A percentile compares a stretch with the other conserved stretches of the same genome.
Conservation (phyloP, 2,329 filamentous ascomycete species). For the Tolypocladium nubicola region DNA sequence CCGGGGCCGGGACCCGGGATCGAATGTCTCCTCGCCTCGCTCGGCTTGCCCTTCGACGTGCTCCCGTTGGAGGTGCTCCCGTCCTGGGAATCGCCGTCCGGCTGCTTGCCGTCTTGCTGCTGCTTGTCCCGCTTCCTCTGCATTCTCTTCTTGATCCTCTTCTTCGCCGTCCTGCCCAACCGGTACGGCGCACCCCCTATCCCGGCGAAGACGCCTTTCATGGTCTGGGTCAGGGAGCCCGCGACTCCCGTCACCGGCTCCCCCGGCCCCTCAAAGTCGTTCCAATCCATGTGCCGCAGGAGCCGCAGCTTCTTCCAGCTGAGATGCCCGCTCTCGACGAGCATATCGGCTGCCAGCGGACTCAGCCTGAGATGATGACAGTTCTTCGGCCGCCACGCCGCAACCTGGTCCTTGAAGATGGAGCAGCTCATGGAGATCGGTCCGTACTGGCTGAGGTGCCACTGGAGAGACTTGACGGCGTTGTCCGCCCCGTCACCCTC, state of each 20-base stretch:
- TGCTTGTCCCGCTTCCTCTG: slow-evolving; percentile 39
- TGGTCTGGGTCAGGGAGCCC: slow-evolving; percentile 47
- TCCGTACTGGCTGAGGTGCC: slow-evolving; percentile 41
- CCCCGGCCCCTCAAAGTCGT: slow-evolving; percentile 66
- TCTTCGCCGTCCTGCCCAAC: slow-evolving; percentile 46
- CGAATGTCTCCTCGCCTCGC: slow-evolving; percentile 3
- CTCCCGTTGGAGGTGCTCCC: not conserved
- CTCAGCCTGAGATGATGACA: slow-evolving; percentile 47
- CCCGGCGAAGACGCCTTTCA: slow-evolving; percentile 50
- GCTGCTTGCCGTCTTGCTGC: slow-evolving; percentile 18
- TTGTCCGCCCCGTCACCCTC: slow-evolving; percentile 62
- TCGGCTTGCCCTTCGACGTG: not conserved
- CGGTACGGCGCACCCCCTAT: slow-evolving; percentile 53
- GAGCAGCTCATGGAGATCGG: slow-evolving; percentile 53
- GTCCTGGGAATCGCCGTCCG: not conserved
- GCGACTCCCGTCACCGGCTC: slow-evolving; percentile 60
- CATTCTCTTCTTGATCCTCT: slow-evolving; percentile 28
- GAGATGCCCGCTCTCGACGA: slow-evolving; percentile 50
- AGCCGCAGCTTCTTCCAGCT: slow-evolving; percentile 54
- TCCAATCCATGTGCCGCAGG: slow-evolving; percentile 60
- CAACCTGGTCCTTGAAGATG: slow-evolving; percentile 50
- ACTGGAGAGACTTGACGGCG: slow-evolving; percentile 57
- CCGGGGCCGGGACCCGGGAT: slow-evolving; percentile 2
- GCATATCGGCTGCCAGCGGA: slow-evolving; percentile 52
- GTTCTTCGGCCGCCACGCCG: slow-evolving; percentile 55